Evolutionary conservation across 2,329 filamentous ascomycete genomes (phyloP).

Genomic region (Colletotrichum sp.): DNA sequence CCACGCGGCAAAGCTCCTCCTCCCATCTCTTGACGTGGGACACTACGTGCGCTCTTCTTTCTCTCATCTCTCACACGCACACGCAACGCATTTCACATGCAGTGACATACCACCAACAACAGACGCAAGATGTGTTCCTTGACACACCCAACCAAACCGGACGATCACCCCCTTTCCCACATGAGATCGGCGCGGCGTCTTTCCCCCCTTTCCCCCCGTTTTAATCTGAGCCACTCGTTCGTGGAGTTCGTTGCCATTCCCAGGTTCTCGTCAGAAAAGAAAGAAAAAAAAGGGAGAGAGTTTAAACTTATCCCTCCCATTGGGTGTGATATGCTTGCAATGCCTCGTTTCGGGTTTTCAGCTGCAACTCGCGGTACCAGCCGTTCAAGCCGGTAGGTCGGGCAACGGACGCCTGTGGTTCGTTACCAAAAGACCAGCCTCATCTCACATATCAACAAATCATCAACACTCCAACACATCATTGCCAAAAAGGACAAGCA

Average conservation of each 20-base stretch:
- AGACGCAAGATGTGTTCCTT: not conserved
- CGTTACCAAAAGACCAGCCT: not conserved
- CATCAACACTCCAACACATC: not conserved
- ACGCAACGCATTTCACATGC: not conserved
- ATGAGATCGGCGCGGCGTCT: constrained; percentile 8
- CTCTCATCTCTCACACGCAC: not conserved
- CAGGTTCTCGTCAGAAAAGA: not conserved
- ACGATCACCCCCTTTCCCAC: not conserved
- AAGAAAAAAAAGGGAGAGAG: not conserved
- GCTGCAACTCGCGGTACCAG: not conserved
- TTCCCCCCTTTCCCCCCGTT: not conserved
- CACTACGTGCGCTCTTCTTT: not conserved
- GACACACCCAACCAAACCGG: not conserved
- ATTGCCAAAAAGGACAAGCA: constrained; percentile 1
- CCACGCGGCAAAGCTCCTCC: constrained; percentile 5
- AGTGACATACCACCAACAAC: not conserved
- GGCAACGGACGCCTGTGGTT: not conserved
- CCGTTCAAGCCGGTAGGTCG: not conserved
- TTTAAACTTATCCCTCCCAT: constrained; percentile 7
- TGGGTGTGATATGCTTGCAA: not conserved
- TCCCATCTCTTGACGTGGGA: not conserved
- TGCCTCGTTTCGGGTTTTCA: not conserved
- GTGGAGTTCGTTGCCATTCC: not conserved
- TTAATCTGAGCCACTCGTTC: not conserved
- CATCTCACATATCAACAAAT: not conserved